Percentiles rank a stretch among this genome's conserved stretches.
Conservation (phyloP, 1,139 yeast species). For the Yamadazyma blattariae region DNA sequence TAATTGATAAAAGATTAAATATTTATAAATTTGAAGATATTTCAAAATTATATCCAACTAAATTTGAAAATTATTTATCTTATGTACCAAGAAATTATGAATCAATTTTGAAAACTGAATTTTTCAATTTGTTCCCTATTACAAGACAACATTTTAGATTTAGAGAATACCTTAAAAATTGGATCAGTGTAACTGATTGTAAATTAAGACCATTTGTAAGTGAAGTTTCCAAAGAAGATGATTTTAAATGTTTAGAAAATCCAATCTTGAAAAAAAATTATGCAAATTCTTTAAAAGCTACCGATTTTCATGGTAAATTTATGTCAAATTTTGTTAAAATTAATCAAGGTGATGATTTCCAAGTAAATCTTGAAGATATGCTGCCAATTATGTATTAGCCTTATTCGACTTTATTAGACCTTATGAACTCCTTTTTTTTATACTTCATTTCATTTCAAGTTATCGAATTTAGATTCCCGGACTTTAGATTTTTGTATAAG, state of each 20-base stretch:
- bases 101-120: conserved; percentile 26
- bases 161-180: conserved; percentile 11
- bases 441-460: too few species aligned
- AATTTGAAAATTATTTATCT: conserved; percentile 16
- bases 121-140: conserved; percentile 17
- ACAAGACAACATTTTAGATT: conserved; percentile 7
- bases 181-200: conserved; percentile 13
- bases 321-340: conserved; percentile 10
- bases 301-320: conserved; percentile 9
- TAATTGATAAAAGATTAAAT: conserved; percentile 12
- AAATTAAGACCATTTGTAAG: conserved; percentile 6
- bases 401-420: too few species aligned
- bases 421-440: too few species aligned
- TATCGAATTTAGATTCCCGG: not conserved
- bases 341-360: conserved; percentile 4
- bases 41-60: conserved; percentile 11
- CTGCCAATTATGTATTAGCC: conserved; percentile 2
- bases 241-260: conserved; percentile 10
- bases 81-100: conserved; percentile 31
- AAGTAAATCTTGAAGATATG: conserved; percentile 9
- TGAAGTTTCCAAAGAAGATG: conserved; percentile 10
- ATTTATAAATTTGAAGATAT: conserved; percentile 11
- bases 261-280: conserved; percentile 2
- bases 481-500: too few species aligned
- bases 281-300: conserved; percentile 4